Base-by-base conservation (phyloP, 495 filamentous ascomycete species). In the Lepraria neglecta region DNA sequence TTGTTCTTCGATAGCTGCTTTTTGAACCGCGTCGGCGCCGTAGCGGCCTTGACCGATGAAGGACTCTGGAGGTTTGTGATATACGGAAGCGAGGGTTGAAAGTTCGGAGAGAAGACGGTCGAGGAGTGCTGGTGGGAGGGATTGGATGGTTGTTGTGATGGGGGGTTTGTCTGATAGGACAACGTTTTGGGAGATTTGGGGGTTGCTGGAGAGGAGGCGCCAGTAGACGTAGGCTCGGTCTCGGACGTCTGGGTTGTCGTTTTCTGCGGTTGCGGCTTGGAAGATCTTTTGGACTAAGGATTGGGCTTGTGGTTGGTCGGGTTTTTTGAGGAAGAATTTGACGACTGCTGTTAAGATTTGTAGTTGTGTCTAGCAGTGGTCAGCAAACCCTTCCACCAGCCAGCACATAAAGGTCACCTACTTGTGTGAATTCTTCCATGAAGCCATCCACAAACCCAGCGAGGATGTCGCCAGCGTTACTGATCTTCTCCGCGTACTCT, bases 141-240 rank as follows among this genome's bases (percentile, higher is more conserved):
- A 90, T 65, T 85, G 87, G 71, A 96, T 95, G 14, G 94, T 97
- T 21, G 92, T 90, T 38, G 89, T 86, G 71, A 99, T 99, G 31
- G 91, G 84, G 3, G 95, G 94, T 69, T 96, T 96, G 53, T 94
- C 87, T 6, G 92, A 92, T 47, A 99, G 85, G 50, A 99, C 86
- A 65, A 99, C 89, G 62, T 83, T 89, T 84, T 92, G 75, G 53
- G 95, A 89, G 43, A 95, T 82, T 66, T 90, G 82, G 19, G 92
- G 84, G 67, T 97, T 92, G 53, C 88, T 92, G 21, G 92, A 97
- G n/a, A 98, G 78, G 30, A 98, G 78, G 63, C 94, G 88, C 94
- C 94, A 98, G 77, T 98, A 98, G 55, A 97, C 90, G 69, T 98
- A 98, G 24, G 94, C 94, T 72, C 94, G 83, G 72, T 98, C 94